phyloP scores from a whole-genome alignment of 805 yeast species.

The Metschnikowia orientalis region DNA sequence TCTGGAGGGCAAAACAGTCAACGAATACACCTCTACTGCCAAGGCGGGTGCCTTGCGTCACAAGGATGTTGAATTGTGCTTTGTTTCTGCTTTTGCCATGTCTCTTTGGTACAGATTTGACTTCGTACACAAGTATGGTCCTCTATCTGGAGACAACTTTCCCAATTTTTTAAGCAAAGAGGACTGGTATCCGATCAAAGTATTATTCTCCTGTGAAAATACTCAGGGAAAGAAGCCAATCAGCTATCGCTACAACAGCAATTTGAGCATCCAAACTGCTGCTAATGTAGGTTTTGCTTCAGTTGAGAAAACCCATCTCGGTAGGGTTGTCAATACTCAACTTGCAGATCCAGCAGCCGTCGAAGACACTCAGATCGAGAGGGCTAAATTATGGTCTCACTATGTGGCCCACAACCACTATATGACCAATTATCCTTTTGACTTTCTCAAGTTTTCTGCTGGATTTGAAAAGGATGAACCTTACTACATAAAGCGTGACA shows the following conservation, averaged over 20 bases:
- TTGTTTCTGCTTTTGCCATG: slow-evolving; percentile 7
- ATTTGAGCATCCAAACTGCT: too few relatives aligned
- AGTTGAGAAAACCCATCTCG: not conserved
- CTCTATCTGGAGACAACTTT: not conserved
- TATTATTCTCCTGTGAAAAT: slow-evolving; percentile 1
- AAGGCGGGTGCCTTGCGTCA: slow-evolving; percentile 3
- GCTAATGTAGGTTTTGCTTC: not conserved
- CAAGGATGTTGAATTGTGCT: slow-evolving; percentile 7
- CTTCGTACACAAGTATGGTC: slow-evolving; percentile 3
- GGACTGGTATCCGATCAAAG: slow-evolving; percentile 4
- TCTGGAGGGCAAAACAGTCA: not conserved
- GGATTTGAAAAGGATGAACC: slow-evolving; percentile 6
- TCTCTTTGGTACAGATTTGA: slow-evolving; percentile 11
- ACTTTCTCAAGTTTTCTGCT: slow-evolving; percentile 3
- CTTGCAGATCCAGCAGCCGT: slow-evolving; percentile 1
- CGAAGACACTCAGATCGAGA: not conserved
- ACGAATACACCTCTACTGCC: not conserved
- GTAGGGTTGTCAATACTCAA: not conserved
- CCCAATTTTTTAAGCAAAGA: slow-evolving; percentile 3
- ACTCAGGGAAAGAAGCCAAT: slow-evolving; percentile 1
- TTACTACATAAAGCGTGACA: slow-evolving; percentile 5
- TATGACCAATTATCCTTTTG: slow-evolving; percentile 3
- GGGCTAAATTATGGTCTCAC: slow-evolving; percentile 2
- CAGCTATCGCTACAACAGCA: not conserved
- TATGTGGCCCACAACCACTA: not conserved